phyloP scores from a whole-genome alignment of 2,329 filamentous ascomycete genomes.

The Aspergillus ibericus region DNA sequence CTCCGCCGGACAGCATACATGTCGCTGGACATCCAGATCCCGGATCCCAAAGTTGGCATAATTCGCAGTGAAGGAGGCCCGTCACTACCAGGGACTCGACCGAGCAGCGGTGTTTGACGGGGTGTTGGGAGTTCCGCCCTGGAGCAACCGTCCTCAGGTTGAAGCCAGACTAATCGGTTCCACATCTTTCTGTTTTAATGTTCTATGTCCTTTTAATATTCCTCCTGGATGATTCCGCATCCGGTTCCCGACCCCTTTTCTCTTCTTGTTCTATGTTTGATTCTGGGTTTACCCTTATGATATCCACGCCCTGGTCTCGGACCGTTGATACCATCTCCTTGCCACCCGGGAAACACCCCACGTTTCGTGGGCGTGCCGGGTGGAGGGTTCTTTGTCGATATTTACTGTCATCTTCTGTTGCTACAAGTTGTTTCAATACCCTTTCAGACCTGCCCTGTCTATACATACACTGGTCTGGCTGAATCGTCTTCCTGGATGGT shows the following conservation, averaged over 20 bases:
- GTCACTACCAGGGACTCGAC: slow-evolving; percentile 37
- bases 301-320: slow-evolving; percentile 21
- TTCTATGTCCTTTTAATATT: not conserved
- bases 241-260: not conserved
- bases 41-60: slow-evolving; percentile 51
- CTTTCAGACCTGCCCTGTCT: not conserved
- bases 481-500: not conserved
- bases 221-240: not conserved
- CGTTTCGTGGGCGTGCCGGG: not conserved
- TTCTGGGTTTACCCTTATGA: slow-evolving; percentile 15
- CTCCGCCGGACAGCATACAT: slow-evolving; percentile 84
- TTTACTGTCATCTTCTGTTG: not conserved
- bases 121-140: not conserved
- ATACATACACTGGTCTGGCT: not conserved
- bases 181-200: slow-evolving; percentile 19
- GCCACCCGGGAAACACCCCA: not conserved
- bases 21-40: slow-evolving; percentile 57
- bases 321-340: slow-evolving; percentile 20
- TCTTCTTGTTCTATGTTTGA: slow-evolving; percentile 7
- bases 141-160: not conserved
- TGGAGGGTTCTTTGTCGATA: not conserved
- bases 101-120: slow-evolving; percentile 29
- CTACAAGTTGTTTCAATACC: not conserved
- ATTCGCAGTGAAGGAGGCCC: slow-evolving; percentile 37
- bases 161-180: slow-evolving; percentile 5